phyloP scores from a whole-genome alignment of 768 basidiomycete genomes.

The Lyophyllum semitale region DNA sequence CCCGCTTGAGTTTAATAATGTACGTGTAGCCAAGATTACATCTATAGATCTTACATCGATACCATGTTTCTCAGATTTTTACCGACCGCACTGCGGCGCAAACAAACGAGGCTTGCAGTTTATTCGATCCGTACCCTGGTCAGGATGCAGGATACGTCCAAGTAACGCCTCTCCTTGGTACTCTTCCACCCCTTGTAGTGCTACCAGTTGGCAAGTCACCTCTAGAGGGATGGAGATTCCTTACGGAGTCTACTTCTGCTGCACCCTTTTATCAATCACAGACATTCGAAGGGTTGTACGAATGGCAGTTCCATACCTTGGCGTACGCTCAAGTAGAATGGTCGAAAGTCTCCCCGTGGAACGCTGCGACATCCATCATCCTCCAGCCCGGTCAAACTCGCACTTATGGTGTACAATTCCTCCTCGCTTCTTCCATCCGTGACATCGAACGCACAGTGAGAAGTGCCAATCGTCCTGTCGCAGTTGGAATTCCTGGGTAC shows the following conservation, averaged over 20 bases:
- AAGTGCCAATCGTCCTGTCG: conserved; percentile 44
- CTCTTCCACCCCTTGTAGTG: conserved; percentile 52
- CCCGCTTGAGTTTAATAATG: conserved; percentile 59
- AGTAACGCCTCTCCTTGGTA: conserved; percentile 54
- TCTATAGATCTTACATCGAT: not conserved
- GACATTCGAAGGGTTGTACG: conserved; percentile 60
- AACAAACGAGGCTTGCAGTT: conserved; percentile 52
- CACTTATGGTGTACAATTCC: conserved; percentile 56
- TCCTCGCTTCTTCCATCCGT: conserved; percentile 50
- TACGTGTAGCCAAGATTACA: conserved; percentile 23
- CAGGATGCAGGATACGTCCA: conserved; percentile 56
- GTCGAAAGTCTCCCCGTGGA: conserved; percentile 54
- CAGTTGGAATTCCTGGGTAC: conserved; percentile 54
- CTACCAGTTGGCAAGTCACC: conserved; percentile 46
- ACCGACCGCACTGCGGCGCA: conserved; percentile 52
- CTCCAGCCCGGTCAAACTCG: conserved; percentile 49
- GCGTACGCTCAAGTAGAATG: conserved; percentile 60
- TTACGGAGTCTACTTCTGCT: conserved; percentile 47
- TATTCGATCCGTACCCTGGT: conserved; percentile 60
- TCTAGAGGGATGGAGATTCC: conserved; percentile 62
- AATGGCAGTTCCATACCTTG: conserved; percentile 61
- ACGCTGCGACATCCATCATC: conserved; percentile 48
- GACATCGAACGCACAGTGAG: conserved; percentile 47
- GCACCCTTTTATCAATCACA: conserved; percentile 57
- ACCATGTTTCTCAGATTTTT: conserved; percentile 43